phyloP scores from a whole-genome alignment of 768 basidiomycete genomes.

The Astraeus odoratus region DNA sequence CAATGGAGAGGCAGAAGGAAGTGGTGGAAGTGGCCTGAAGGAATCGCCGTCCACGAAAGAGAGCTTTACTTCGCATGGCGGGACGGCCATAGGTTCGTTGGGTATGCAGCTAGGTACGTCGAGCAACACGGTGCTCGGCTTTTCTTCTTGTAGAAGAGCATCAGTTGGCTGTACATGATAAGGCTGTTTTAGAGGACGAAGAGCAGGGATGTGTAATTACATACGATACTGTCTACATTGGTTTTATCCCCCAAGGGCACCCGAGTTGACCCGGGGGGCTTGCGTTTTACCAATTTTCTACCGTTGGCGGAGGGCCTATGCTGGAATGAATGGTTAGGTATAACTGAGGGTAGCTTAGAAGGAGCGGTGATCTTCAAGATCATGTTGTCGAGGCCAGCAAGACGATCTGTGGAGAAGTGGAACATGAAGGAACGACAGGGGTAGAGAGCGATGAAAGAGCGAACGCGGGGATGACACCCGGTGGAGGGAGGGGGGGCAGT shows the following conservation, averaged over 20 bases:
- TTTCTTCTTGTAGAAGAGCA: conserved; percentile 10
- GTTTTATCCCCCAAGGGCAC: conserved; percentile 29
- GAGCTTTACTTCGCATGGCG: conserved; percentile 8
- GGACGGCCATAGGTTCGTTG: conserved; percentile 9
- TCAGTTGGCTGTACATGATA: conserved; percentile 5
- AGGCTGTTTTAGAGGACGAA: conserved; percentile 3
- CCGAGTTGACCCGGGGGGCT: conserved; percentile 16
- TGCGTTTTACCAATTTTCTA: conserved; percentile 20
- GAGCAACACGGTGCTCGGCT: conserved; percentile 9
- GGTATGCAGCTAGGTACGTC: conserved; percentile 4
- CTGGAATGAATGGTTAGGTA: conserved; percentile 16
- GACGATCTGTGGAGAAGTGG: conserved; percentile 33
- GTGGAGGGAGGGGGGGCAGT: conserved; percentile 3
- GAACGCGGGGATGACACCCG: background rate
- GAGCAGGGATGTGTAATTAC: conserved; percentile 11
- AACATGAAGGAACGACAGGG: conserved; percentile 20
- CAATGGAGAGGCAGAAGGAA: conserved; percentile 32
- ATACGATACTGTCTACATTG: conserved; percentile 22
- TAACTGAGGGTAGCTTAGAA: conserved; percentile 22
- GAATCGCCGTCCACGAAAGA: conserved; percentile 7
- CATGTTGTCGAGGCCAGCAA: conserved; percentile 37
- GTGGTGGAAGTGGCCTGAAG: conserved; percentile 27
- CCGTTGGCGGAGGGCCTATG: conserved; percentile 14
- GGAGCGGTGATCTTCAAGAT: conserved; percentile 29
- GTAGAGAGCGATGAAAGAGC: conserved; percentile 8